A percentile compares a stretch with the other conserved stretches of the same genome.
These are phyloP conservation scores for Pinguiococcus pyrenoidosus DNA, from an alignment of 108 stramenopile species.

Conservation along the genomic window DNA sequence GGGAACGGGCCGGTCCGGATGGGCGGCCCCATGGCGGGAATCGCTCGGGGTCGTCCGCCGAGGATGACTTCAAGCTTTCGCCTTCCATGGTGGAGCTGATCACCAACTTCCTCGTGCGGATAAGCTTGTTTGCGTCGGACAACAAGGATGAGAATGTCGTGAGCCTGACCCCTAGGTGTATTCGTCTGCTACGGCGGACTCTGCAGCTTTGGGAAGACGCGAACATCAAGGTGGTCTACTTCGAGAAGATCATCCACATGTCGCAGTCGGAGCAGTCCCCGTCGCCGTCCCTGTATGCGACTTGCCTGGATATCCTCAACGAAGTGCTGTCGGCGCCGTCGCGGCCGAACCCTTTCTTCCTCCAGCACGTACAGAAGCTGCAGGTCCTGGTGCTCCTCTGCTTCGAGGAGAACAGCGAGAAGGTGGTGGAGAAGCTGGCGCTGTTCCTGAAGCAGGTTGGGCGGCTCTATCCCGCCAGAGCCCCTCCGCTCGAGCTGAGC, in stretches of 20 bases:
- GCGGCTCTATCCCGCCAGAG: constrained; percentile 1
- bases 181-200: too few relatives aligned
- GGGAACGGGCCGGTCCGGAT: too few relatives aligned
- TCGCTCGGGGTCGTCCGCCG: too few relatives aligned
- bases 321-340: background rate
- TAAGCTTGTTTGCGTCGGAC: constrained; percentile 58
- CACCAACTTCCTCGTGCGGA: constrained; percentile 59
- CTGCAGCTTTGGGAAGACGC: too few relatives aligned
- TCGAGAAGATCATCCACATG: constrained; percentile 17
- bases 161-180: too few relatives aligned
- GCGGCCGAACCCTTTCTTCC: constrained; percentile 7
- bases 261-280: background rate
- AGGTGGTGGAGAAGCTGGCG: constrained; percentile 3
- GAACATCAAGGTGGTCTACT: constrained; percentile 4
- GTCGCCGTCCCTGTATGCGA: background rate
- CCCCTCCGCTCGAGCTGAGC: constrained; percentile 5
- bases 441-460: constrained; percentile 4
- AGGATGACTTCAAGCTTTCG: constrained; percentile 8
- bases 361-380: constrained; percentile 13
- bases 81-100: constrained; percentile 52
- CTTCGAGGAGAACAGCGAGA: constrained; percentile 4
- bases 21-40: too few relatives aligned
- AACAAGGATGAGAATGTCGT: constrained; percentile 43
- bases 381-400: constrained; percentile 8
- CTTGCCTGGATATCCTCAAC: constrained; percentile 3